Base-by-base conservation (phyloP, 2,329 filamentous ascomycete species). In the Arthrobotrys sphaeroides region DNA sequence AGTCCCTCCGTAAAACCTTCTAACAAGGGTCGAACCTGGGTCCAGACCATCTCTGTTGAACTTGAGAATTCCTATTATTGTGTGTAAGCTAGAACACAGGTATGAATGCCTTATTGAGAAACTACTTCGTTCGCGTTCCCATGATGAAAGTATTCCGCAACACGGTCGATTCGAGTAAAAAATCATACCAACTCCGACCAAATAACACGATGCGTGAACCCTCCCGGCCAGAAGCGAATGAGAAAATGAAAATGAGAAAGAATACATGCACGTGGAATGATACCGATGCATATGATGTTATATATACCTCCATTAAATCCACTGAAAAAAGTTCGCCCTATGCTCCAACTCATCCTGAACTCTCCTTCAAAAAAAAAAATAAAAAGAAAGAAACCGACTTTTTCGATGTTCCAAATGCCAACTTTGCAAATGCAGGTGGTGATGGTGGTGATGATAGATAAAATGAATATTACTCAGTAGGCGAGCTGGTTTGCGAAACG, bases 401-500 rank as follows among this genome's bases (percentile, higher is more conserved):
- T n/a, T n/a, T n/a, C n/a, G n/a, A 40, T 9, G n/a, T 16, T 40
- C 36, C 36, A 33, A n/a, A 33, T 33, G 31, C n/a, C 40, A 9
- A 20, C 6, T 51, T 24, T 28, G 6, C 45, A 18, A 33, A 33
- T 33, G 2, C 2, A n/a, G n/a, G n/a, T n/a, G n/a, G 10, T 5
- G 10, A 51, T 31, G 24, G 3, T 16, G 6, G 26, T 26, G 13
- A 2, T 31, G 20, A 7, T 22, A 10, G 4, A 5, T 24, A 16
- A 38, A 22, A 38, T 33, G 28, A 2, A 55, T 33, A 2, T 33
- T 36, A 65, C 5, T 67, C 13, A 3, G 51, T 66, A 3, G 61
- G 61, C 9, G 69, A 73, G 24, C 18, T 53, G 13, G 69, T 45
- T 2, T 51, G 53, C 2, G 69, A 55, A 20, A 66, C 4, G 13